Evolutionary conservation across 2,329 filamentous ascomycete species (phyloP).

Genomic region (Fusarium fracticaudum): DNA sequence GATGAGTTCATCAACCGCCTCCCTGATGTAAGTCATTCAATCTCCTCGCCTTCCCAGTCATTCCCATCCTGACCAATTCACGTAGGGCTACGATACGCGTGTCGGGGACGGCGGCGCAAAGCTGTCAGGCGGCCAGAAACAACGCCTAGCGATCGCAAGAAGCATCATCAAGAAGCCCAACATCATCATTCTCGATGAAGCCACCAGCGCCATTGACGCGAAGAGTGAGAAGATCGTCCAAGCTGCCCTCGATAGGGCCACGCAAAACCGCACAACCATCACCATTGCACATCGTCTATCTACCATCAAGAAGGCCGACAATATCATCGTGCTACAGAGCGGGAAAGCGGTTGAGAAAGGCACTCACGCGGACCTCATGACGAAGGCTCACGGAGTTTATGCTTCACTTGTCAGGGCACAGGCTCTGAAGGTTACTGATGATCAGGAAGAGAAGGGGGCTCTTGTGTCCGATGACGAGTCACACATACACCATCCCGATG

Average conservation of each 20-base stretch:
- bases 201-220: conserved; percentile 64
- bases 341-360: conserved; percentile 70
- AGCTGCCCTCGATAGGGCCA: conserved; percentile 50
- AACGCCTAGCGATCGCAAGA: conserved; percentile 65
- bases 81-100: conserved; percentile 56
- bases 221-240: conserved; percentile 56
- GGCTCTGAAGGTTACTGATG: neutral
- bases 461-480: neutral
- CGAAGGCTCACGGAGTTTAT: conserved; percentile 50
- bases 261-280: conserved; percentile 66
- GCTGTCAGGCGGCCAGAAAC: conserved; percentile 65
- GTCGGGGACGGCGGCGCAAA: conserved; percentile 66
- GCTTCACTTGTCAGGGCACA: conserved; percentile 40
- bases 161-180: conserved; percentile 63
- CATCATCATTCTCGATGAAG: conserved; percentile 74
- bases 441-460: neutral
- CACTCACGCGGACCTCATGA: conserved; percentile 66
- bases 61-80: neutral
- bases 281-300: conserved; percentile 71
- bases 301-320: conserved; percentile 69
- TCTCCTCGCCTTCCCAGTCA: conserved; percentile 8
- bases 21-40: conserved; percentile 47
- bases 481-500: neutral
- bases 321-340: conserved; percentile 71
- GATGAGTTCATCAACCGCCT: conserved; percentile 63